Conservation (phyloP, 2,329 filamentous ascomycete species). For the Trichoderma sp. region DNA sequence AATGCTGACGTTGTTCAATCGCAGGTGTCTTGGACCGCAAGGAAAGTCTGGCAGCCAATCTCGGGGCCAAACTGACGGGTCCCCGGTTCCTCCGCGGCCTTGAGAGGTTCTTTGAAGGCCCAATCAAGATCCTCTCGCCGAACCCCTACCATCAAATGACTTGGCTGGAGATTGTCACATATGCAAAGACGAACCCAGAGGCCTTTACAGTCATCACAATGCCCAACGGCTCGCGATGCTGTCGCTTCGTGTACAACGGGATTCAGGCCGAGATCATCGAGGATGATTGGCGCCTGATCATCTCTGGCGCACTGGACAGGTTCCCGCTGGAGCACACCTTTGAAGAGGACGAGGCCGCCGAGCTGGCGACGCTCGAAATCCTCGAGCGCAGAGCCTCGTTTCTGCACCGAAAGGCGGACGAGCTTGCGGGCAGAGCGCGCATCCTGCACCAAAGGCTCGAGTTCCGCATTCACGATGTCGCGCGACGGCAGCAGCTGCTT, state of each 20-base stretch:
- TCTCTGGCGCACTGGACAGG: slow-evolving; percentile 77
- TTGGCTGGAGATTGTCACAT: slow-evolving; percentile 84
- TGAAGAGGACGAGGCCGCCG: slow-evolving; percentile 81
- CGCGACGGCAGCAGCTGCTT: slow-evolving; percentile 28
- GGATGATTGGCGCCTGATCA: slow-evolving; percentile 82
- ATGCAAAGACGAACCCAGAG: slow-evolving; percentile 73
- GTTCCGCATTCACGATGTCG: slow-evolving; percentile 33
- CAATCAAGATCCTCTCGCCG: slow-evolving; percentile 54
- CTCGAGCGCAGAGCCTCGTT: slow-evolving; percentile 73
- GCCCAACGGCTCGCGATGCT: slow-evolving; percentile 66
- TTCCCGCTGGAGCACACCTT: slow-evolving; percentile 75
- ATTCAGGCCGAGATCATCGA: slow-evolving; percentile 80
- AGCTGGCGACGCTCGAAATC: slow-evolving; percentile 79
- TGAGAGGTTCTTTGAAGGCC: slow-evolving; percentile 79
- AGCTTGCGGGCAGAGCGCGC: slow-evolving; percentile 59
- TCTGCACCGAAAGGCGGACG: slow-evolving; percentile 77
- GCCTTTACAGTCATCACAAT: slow-evolving; percentile 72
- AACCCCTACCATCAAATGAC: slow-evolving; percentile 63
- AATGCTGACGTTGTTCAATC: neutral
- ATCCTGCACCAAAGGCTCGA: slow-evolving; percentile 75
- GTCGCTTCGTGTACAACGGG: slow-evolving; percentile 79
- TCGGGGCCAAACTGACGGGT: slow-evolving; percentile 78
- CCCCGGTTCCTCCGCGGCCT: slow-evolving; percentile 82
- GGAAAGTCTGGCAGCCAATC: slow-evolving; percentile 80
- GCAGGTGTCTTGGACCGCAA: slow-evolving; percentile 74